These are phyloP conservation scores for Cladosporium sp. DNA, from an alignment of 2,329 filamentous ascomycete genomes.

Conservation along the genomic window DNA sequence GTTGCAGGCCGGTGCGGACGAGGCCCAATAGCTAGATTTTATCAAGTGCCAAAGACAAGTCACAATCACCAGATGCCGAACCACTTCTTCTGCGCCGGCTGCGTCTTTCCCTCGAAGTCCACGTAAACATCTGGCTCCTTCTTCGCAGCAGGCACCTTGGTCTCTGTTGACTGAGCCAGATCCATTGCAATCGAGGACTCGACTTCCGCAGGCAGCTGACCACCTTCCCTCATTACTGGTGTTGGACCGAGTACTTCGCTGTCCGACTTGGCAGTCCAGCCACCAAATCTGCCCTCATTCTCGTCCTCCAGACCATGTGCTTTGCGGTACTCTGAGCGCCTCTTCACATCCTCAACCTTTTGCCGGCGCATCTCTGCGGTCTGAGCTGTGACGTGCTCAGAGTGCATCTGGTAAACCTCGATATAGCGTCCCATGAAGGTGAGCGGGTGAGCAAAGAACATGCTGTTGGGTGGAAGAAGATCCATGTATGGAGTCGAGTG, in stretches of 20 bases:
- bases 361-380: conserved; percentile 71
- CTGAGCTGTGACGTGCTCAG: conserved; percentile 67
- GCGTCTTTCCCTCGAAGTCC: conserved; percentile 49
- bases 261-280: conserved; percentile 47
- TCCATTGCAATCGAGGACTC: conserved; percentile 36
- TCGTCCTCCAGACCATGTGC: conserved; percentile 76
- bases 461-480: conserved; percentile 70
- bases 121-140: conserved; percentile 38
- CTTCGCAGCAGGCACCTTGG: conserved; percentile 19
- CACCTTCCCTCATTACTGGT: conserved; percentile 43
- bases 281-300: conserved; percentile 52
- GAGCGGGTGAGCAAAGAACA: conserved; percentile 70
- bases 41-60: neutral
- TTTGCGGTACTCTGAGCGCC: conserved; percentile 81
- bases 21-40: neutral
- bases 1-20: neutral
- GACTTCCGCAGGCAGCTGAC: conserved; percentile 28
- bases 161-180: conserved; percentile 38
- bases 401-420: conserved; percentile 75
- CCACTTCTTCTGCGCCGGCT: conserved; percentile 71
- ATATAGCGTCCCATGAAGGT: conserved; percentile 65
- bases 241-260: conserved; percentile 35
- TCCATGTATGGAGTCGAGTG: conserved; percentile 76
- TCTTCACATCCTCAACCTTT: conserved; percentile 81
- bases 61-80: conserved; percentile 71